phyloP scores from a whole-genome alignment of 129 eudicot genomes.

The Artemisia annua region DNA sequence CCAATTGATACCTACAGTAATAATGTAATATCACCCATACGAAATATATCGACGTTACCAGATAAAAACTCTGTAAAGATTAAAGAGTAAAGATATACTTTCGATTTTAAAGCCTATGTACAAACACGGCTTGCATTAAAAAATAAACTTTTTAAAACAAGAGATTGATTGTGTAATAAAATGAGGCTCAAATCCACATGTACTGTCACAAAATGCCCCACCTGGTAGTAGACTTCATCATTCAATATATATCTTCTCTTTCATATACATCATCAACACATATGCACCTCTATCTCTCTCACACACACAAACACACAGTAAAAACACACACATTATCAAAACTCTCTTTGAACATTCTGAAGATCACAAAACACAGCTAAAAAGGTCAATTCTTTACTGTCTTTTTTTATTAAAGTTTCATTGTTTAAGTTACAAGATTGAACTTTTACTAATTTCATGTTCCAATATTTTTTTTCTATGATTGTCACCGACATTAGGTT shows the following conservation, averaged over 20 bases:
- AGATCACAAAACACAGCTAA: neutral
- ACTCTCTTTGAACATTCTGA: conserved; percentile 19
- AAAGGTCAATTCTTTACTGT: conserved; percentile 26
- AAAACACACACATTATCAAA: conserved; percentile 3
- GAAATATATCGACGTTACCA: too few species aligned
- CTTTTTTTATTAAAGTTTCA: conserved; percentile 15
- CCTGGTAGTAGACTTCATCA: conserved; percentile 28
- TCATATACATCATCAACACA: conserved; percentile 30
- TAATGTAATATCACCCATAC: too few species aligned
- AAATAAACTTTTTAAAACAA: neutral
- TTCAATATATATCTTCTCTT: neutral
- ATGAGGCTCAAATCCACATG: conserved; percentile 36
- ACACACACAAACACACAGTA: conserved; percentile 6
- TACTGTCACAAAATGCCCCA: conserved; percentile 22
- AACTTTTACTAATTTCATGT: neutral
- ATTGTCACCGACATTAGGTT: conserved; percentile 19
- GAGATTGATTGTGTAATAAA: conserved; percentile 11
- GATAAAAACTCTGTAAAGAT: too few species aligned
- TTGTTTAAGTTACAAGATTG: conserved; percentile 9
- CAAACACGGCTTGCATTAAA: neutral
- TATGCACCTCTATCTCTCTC: conserved; percentile 17
- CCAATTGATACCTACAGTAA: too few species aligned
- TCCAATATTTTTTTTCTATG: neutral
- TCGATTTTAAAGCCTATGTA: neutral
- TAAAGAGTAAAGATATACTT: too few species aligned